Percentiles rank a stretch among this genome's conserved stretches.
Conservation (phyloP, 805 yeast genomes). For the Candida chilensis region DNA sequence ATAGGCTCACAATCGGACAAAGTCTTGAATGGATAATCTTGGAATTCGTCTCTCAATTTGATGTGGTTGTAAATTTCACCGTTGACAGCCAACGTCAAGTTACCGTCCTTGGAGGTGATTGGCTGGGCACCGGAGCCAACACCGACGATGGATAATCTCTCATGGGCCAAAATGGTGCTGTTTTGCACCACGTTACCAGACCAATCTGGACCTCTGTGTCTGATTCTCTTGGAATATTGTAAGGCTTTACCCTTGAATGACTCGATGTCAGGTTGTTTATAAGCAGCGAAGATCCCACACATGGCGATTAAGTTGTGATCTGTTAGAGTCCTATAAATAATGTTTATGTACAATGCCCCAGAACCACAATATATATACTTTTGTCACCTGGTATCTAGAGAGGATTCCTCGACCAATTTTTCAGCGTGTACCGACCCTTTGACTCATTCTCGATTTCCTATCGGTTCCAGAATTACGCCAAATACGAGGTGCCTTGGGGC, state of each 20-base stretch:
- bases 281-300: constrained; percentile 99
- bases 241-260: constrained; percentile 81
- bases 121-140: constrained; percentile 98
- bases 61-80: constrained; percentile 99
- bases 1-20: constrained; percentile 96
- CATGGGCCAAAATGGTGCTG: constrained; percentile 83
- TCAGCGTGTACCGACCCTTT: no score
- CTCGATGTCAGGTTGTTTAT: constrained; percentile 70
- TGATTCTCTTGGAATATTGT: constrained; percentile 82
- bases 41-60: constrained; percentile 66
- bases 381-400: no score
- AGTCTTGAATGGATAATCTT: constrained; percentile 72
- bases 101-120: constrained; percentile 69
- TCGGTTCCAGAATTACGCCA: no score
- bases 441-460: no score
- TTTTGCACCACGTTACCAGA: constrained; percentile 78
- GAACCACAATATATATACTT: no score
- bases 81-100: constrained; percentile 76
- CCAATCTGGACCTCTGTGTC: constrained; percentile 99
- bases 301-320: constrained; percentile 23
- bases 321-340: background rate
- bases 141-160: constrained; percentile 96
- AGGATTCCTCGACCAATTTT: no score
- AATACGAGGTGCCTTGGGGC: no score
- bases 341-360: no score